phyloP scores from a whole-genome alignment of 176 grass and related monocot species.

The Coix lacrymajobi region DNA sequence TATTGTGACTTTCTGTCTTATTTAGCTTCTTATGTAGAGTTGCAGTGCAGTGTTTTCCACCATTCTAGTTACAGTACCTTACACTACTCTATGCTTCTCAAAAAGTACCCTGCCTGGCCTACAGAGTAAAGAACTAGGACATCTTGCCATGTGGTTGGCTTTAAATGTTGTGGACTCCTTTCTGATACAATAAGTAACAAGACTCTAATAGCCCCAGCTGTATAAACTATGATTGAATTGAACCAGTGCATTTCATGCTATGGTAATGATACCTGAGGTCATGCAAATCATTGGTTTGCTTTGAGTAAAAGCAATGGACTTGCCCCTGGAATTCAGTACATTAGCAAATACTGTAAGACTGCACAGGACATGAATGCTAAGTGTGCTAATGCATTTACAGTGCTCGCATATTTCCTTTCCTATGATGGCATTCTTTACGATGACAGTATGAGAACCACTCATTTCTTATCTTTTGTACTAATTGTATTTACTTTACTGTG shows the following conservation, averaged over 20 bases:
- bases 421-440: not conserved
- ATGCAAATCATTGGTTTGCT: not conserved
- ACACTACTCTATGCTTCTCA: not conserved
- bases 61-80: not conserved
- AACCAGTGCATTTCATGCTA: slow-evolving; percentile 14
- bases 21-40: not conserved
- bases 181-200: not conserved
- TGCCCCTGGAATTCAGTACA: not conserved
- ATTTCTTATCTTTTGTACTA: not conserved
- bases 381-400: not conserved
- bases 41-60: not conserved
- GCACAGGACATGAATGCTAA: not conserved
- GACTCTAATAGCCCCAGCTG: slow-evolving; percentile 7
- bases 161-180: slow-evolving; percentile 14
- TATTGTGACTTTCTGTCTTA: not conserved
- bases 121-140: slow-evolving; percentile 6
- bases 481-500: slow-evolving; percentile 21
- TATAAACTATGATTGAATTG: not conserved
- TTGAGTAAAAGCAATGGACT: not conserved
- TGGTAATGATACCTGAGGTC: not conserved
- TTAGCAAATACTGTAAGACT: not conserved
- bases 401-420: not conserved
- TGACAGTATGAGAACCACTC: not conserved
- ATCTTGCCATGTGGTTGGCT: slow-evolving; percentile 17
- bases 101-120: not conserved